Evolutionary conservation across 2,329 filamentous ascomycete species (phyloP).

Genomic region (Nothomitra cinnamomea): DNA sequence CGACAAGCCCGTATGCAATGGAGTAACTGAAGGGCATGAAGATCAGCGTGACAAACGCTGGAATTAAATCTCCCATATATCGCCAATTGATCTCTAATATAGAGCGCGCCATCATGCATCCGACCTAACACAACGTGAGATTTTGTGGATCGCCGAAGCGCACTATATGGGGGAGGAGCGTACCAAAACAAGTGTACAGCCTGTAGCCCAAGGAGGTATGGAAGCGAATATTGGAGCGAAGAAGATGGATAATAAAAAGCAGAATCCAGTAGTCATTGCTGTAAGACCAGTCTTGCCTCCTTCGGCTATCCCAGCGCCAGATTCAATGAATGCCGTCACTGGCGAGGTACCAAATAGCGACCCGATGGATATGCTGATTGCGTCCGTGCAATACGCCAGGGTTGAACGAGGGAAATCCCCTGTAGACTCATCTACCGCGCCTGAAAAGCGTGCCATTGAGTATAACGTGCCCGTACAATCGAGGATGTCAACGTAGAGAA

Average conservation of each 20-base stretch:
- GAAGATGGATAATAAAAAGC: constrained; percentile 77
- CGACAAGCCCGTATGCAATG: constrained; percentile 74
- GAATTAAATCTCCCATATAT: constrained; percentile 69
- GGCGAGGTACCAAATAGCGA: constrained; percentile 62
- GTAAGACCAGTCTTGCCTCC: constrained; percentile 76
- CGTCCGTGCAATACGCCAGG: constrained; percentile 70
- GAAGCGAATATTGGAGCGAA: constrained; percentile 84
- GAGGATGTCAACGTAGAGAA: constrained; percentile 80
- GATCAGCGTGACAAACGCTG: constrained; percentile 68
- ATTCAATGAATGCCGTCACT: constrained; percentile 76
- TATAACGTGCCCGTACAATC: constrained; percentile 78
- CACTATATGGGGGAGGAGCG: background rate
- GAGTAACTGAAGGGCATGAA: constrained; percentile 85
- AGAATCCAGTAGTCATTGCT: constrained; percentile 58
- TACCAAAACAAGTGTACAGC: constrained; percentile 61
- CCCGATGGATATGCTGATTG: constrained; percentile 64
- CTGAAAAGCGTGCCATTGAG: constrained; percentile 73
- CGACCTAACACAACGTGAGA: constrained; percentile 30
- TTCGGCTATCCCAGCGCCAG: constrained; percentile 78
- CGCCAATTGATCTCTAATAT: constrained; percentile 78
- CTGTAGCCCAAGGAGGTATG: constrained; percentile 78
- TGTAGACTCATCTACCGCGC: constrained; percentile 63
- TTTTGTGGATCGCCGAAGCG: background rate
- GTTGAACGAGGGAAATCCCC: constrained; percentile 80
- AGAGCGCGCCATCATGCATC: constrained; percentile 69